phyloP scores from a whole-genome alignment of 2,329 filamentous ascomycete genomes.

The Colletotrichum sansevieriae region DNA sequence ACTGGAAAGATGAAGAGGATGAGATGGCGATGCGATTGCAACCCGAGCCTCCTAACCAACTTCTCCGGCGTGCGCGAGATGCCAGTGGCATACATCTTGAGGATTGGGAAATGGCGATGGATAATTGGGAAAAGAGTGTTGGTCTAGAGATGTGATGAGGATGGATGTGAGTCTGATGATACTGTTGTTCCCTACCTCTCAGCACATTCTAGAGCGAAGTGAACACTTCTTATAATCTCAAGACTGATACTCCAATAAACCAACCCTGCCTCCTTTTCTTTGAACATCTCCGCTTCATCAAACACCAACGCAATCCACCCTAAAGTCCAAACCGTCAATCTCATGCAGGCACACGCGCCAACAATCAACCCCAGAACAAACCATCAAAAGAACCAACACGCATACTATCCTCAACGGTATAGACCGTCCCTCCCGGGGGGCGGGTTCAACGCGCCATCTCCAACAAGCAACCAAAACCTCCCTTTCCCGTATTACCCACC shows the following conservation, averaged over 20 bases:
- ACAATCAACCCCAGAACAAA: background rate
- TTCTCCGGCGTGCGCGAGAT: slow-evolving; percentile 16
- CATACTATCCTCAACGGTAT: background rate
- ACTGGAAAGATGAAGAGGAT: slow-evolving; percentile 14
- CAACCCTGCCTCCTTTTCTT: slow-evolving; percentile 4
- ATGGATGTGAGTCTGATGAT: no score
- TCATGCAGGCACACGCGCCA: slow-evolving; percentile 17
- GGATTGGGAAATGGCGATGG: background rate
- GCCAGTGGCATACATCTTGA: slow-evolving; percentile 33
- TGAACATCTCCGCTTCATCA: background rate
- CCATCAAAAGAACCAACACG: slow-evolving; percentile 6
- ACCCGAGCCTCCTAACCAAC: slow-evolving; percentile 11
- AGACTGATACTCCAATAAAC: background rate
- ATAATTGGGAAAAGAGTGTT: no score
- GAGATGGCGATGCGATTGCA: slow-evolving; percentile 16
- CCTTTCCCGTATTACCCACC: background rate
- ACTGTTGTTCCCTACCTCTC: background rate
- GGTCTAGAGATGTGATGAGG: no score
- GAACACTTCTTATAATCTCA: background rate
- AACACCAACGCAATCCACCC: background rate
- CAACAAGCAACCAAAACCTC: no score
- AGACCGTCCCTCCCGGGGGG: background rate
- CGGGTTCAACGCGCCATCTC: background rate
- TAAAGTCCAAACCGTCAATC: background rate
- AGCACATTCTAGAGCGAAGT: background rate